Evolutionary conservation across 805 yeast genomes (phyloP).

Genomic region (Lipomyces starkeyi): DNA sequence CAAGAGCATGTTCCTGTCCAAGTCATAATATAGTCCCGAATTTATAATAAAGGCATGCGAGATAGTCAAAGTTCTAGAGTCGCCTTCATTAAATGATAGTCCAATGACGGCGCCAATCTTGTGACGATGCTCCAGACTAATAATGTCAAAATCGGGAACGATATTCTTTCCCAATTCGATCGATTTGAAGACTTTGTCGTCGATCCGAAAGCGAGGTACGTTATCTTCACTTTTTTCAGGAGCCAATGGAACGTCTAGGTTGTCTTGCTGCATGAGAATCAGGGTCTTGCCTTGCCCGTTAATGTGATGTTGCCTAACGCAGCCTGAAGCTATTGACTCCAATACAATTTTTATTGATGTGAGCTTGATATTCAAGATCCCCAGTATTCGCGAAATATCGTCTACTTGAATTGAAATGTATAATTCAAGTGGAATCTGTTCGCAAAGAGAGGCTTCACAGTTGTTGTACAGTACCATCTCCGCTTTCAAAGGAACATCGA

Average conservation of each 20-base stretch:
- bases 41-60: constrained; percentile 7
- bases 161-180: neutral
- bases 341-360: constrained; percentile 12
- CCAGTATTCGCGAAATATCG: constrained; percentile 7
- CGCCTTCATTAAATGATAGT: constrained; percentile 20
- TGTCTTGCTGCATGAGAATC: neutral
- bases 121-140: constrained; percentile 16
- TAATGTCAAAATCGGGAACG: constrained; percentile 16
- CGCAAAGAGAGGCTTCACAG: too few species aligned
- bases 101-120: constrained; percentile 7
- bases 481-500: constrained; percentile 22
- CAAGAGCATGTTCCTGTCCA: neutral
- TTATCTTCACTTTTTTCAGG: neutral
- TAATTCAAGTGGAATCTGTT: neutral
- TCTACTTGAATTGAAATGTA: constrained; percentile 16
- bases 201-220: constrained; percentile 19
- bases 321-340: constrained; percentile 7
- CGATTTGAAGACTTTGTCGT: constrained; percentile 9
- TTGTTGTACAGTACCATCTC: neutral
- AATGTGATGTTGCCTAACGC: neutral
- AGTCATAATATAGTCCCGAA: constrained; percentile 19
- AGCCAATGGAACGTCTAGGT: constrained; percentile 10
- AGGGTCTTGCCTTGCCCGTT: neutral
- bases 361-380: constrained; percentile 15
- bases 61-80: constrained; percentile 8